These are phyloP conservation scores for Fomitopsis betulina DNA, from an alignment of 1,284 basidiomycete species.

Conservation along the genomic window DNA sequence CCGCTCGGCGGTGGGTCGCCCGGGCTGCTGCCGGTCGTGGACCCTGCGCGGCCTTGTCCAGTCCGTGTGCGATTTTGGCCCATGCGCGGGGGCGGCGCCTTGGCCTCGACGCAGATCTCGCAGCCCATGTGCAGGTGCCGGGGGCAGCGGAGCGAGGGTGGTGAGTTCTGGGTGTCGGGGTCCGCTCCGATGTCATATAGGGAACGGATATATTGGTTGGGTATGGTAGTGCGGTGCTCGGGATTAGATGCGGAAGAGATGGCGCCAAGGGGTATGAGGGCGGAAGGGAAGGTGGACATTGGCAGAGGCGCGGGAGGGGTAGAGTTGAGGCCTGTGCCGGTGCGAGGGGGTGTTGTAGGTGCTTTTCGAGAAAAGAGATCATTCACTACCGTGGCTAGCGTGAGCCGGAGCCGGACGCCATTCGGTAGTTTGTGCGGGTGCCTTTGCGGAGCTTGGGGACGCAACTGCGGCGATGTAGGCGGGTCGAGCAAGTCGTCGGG, in stretches of 20 bases:
- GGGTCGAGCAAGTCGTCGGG: conserved; percentile 32
- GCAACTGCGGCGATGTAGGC: conserved; percentile 43
- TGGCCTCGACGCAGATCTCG: conserved; percentile 67
- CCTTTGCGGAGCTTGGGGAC: conserved; percentile 24
- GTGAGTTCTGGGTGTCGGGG: conserved; percentile 56
- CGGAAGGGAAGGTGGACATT: conserved; percentile 30
- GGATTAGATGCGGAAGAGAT: conserved; percentile 30
- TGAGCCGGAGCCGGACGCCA: conserved; percentile 71
- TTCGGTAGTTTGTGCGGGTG: conserved; percentile 68
- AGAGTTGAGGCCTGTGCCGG: background rate
- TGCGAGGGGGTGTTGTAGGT: conserved; percentile 32
- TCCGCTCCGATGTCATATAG: conserved; percentile 61
- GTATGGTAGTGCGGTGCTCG: conserved; percentile 16
- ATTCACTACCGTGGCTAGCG: conserved; percentile 68
- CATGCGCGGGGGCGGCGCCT: conserved; percentile 18
- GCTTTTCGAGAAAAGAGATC: conserved; percentile 73
- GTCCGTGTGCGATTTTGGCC: conserved; percentile 17
- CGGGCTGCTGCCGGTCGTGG: conserved; percentile 22
- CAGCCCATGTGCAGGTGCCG: conserved; percentile 68
- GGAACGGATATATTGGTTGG: conserved; percentile 40
- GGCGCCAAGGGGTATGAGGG: conserved; percentile 32
- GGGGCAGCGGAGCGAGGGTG: conserved; percentile 61
- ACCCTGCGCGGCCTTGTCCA: conserved; percentile 15
- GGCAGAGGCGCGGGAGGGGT: conserved; percentile 6
- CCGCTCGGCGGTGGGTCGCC: conserved; percentile 12